These are phyloP conservation scores for Fusarium nanum DNA, from an alignment of 2,329 filamentous ascomycete species.

Conservation along the genomic window DNA sequence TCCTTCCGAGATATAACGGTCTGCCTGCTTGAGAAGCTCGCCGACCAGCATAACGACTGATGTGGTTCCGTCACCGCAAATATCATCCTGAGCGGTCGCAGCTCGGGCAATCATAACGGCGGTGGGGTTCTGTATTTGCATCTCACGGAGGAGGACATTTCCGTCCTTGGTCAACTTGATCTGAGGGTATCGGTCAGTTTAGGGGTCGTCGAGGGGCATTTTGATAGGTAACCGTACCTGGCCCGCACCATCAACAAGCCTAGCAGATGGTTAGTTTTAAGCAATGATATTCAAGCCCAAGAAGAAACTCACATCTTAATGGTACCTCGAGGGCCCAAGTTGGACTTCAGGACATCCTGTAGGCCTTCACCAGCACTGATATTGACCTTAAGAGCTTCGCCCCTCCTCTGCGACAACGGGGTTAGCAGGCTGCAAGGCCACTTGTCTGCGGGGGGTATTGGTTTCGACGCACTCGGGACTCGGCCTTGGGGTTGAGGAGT, in stretches of 20 bases:
- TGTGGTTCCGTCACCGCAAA: slow-evolving; percentile 97
- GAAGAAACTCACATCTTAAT: slow-evolving; percentile 82
- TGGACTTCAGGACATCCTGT: slow-evolving; percentile 94
- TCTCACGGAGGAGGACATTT: slow-evolving; percentile 82
- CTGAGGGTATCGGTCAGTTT: slow-evolving; percentile 58
- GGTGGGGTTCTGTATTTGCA: slow-evolving; percentile 98
- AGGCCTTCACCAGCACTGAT: slow-evolving; percentile 95
- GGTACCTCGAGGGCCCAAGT: slow-evolving; percentile 91
- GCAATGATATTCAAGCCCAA: neutral
- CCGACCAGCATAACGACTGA: slow-evolving; percentile 95
- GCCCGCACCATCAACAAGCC: slow-evolving; percentile 77
- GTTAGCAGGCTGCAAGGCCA: slow-evolving; percentile 42
- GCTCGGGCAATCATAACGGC: slow-evolving; percentile 86
- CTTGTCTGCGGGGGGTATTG: slow-evolving; percentile 38
- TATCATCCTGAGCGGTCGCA: slow-evolving; percentile 97
- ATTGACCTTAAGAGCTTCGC: slow-evolving; percentile 96
- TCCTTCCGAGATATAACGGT: slow-evolving; percentile 96
- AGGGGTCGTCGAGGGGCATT: slow-evolving; percentile 46
- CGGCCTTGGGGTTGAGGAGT: slow-evolving; percentile 98
- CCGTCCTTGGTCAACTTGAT: slow-evolving; percentile 99
- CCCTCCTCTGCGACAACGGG: slow-evolving; percentile 76
- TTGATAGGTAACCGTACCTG: slow-evolving; percentile 61
- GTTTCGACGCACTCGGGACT: slow-evolving; percentile 82
- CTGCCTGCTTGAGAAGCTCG: slow-evolving; percentile 96
- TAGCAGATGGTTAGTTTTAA: slow-evolving; percentile 51